Conservation (phyloP, 2,329 filamentous ascomycete species). For the Metarhizium humberi region DNA sequence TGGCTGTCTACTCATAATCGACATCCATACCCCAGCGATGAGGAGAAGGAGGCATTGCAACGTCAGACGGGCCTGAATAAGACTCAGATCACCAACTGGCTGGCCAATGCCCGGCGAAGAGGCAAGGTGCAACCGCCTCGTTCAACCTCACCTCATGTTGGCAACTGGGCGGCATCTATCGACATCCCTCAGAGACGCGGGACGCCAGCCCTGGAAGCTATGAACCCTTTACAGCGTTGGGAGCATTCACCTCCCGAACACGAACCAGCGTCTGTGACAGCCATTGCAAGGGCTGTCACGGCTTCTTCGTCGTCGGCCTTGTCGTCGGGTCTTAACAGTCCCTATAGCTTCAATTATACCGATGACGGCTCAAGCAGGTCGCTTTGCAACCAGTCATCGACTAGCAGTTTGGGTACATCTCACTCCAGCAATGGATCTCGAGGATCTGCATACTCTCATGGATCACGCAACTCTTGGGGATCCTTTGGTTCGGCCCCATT, state of each 20-base stretch:
- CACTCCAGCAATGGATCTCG: slow-evolving; percentile 50
- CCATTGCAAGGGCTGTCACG: slow-evolving; percentile 48
- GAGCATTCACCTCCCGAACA: slow-evolving; percentile 49
- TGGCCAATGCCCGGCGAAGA: slow-evolving; percentile 78
- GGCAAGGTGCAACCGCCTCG: slow-evolving; percentile 65
- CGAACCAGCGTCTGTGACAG: slow-evolving; percentile 50
- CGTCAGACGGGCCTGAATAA: slow-evolving; percentile 71
- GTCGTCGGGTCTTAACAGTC: slow-evolving; percentile 48
- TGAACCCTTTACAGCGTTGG: slow-evolving; percentile 52
- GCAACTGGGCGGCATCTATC: slow-evolving; percentile 52
- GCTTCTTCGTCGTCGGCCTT: slow-evolving; percentile 41
- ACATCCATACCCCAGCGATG: slow-evolving; percentile 81
- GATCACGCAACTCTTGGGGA: slow-evolving; percentile 46
- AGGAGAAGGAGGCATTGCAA: slow-evolving; percentile 74
- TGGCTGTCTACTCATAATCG: slow-evolving; percentile 75
- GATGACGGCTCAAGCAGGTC: slow-evolving; percentile 53
- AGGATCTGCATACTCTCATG: slow-evolving; percentile 49
- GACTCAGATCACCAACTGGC: slow-evolving; percentile 83
- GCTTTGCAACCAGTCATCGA: slow-evolving; percentile 48
- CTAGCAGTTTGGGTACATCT: slow-evolving; percentile 51
- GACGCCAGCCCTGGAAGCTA: slow-evolving; percentile 42
- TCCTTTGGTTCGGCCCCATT: slow-evolving; percentile 38
- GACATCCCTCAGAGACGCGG: slow-evolving; percentile 60
- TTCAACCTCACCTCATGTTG: slow-evolving; percentile 59
- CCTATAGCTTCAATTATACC: slow-evolving; percentile 46